Evolutionary conservation across 805 yeast genomes (phyloP).

Genomic region (Candida dajiaensis): DNA sequence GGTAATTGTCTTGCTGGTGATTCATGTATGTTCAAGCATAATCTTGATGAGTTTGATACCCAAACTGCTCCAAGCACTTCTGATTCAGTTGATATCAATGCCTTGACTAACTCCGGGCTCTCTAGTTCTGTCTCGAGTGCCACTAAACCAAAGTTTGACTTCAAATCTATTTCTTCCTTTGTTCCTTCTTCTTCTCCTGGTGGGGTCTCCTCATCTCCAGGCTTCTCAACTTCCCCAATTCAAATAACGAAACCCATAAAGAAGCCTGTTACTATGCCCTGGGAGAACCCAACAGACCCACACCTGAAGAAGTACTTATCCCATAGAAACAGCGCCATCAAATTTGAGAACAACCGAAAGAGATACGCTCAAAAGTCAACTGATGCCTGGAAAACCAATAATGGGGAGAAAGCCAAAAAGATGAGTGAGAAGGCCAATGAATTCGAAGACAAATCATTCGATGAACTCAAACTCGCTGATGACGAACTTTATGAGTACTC

Average conservation of each 20-base stretch:
- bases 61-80: neutral
- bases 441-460: constrained; percentile 14
- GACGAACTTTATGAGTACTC: constrained; percentile 22
- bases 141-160: constrained; percentile 1
- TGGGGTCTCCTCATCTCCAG: neutral
- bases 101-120: neutral
- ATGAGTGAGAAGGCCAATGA: constrained; percentile 23
- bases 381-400: constrained; percentile 20
- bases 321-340: constrained; percentile 14
- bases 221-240: constrained; percentile 1
- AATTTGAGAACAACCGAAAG: constrained; percentile 18
- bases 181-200: neutral
- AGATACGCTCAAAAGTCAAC: constrained; percentile 24
- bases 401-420: constrained; percentile 21
- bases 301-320: constrained; percentile 12
- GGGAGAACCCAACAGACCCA: constrained; percentile 14
- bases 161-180: constrained; percentile 3
- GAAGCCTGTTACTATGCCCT: constrained; percentile 21
- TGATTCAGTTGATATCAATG: neutral
- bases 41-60: constrained; percentile 8
- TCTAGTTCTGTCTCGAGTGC: constrained; percentile 2
- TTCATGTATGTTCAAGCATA: constrained; percentile 34
- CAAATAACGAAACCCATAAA: constrained; percentile 14
- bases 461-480: constrained; percentile 22
- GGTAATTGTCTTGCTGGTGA: constrained; percentile 39